Base-by-base conservation (phyloP, 1,284 basidiomycete species). In the Ganoderma sp. region DNA sequence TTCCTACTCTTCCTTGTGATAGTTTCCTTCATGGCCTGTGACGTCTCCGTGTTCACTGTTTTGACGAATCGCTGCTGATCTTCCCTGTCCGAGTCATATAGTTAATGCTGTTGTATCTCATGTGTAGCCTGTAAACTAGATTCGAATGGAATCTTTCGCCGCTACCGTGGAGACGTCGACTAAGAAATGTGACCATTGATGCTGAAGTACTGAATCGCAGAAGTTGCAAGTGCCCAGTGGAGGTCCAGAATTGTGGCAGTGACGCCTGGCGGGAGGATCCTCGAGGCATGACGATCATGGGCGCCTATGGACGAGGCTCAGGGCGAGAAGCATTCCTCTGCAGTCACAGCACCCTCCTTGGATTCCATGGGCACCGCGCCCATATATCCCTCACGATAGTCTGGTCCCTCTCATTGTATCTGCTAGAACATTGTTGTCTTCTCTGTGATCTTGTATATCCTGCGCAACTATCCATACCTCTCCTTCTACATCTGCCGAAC, bases 301-400 rank as follows among this genome's bases (percentile, higher is more conserved):
- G 69, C 71, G 69, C 66, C 41, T 70, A 22, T 56, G 8, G 6
- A 34, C 10, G 28, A 65, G 64, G 67, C 69, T 72, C 67, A 66
- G 69, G 71, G 61, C 67, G 61, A 67, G 71, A 69, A 70, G 71
- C 71, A 59, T 65, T 65, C 22, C 45, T 48, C 45, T 48, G 64
- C 65, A 64, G 71, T 61, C 65, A 67, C 67, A 54, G 48, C 63
- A 17, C 59, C 68, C 61, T 67, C 52, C 65, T 63, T 58, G 56
- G 48, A 64, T 15, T 59, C 41, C 34, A 41, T 48, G 62, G 58
- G 62, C 66, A 50, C 54, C 25, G 34, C 28, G 25, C 41, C 64
- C 48, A 17, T 58, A 61, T 41, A 41, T 37, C 52, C 70, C 50
- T 48, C 62, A 22, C 34, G 15, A 19, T 37, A 10, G 63, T 48